A percentile compares a stretch with the other conserved stretches of the same genome.
phyloP scores from a whole-genome alignment of 2,329 filamentous ascomycete genomes.

The Fusarium redolens region DNA sequence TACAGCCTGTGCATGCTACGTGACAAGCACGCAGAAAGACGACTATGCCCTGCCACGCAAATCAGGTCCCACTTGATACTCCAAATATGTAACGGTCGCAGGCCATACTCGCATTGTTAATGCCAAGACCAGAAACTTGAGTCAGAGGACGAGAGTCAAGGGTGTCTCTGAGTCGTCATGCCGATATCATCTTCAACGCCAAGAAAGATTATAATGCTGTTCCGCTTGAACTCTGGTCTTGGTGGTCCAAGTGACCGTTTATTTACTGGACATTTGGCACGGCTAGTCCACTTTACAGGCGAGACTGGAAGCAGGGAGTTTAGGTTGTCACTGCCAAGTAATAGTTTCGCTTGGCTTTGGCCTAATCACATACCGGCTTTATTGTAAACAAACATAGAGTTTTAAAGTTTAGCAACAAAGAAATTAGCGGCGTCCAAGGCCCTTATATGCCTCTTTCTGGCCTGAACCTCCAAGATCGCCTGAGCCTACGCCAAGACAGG shows the following conservation, averaged over 20 bases:
- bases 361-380: background rate
- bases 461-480: background rate
- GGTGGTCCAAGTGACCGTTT: no score
- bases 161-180: background rate
- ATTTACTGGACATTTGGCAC: background rate
- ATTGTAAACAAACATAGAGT: background rate
- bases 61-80: background rate
- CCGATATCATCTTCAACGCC: background rate
- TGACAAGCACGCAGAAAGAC: background rate
- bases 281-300: background rate
- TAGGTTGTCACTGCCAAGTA: background rate
- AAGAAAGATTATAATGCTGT: background rate
- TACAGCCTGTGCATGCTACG: no score
- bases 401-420: background rate
- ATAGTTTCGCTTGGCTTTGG: no score
- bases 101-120: background rate
- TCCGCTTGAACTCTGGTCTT: no score
- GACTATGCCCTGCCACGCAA: background rate
- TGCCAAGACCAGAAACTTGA: background rate
- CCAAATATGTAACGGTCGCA: background rate
- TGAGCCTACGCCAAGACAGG: background rate
- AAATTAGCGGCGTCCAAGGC: background rate
- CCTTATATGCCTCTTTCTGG: background rate
- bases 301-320: no score
- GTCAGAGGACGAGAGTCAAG: background rate